phyloP scores from a whole-genome alignment of 2,329 filamentous ascomycete species.

The Nakataea oryzae region DNA sequence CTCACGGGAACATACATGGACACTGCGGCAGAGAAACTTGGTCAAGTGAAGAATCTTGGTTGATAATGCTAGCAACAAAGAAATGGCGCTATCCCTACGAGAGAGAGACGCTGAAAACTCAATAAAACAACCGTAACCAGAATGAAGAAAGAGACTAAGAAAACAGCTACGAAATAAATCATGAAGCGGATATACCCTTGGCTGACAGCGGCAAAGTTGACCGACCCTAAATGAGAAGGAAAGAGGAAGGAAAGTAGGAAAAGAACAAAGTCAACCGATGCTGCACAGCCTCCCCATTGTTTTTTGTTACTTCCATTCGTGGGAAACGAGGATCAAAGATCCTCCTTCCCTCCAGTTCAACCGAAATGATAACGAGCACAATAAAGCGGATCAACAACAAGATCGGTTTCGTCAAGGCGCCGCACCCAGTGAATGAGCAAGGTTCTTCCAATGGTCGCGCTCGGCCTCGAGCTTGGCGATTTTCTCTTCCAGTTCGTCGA shows the following conservation, averaged over 20 bases:
- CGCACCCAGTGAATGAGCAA: slow-evolving; percentile 22
- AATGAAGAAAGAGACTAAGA: neutral
- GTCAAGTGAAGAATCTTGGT: neutral
- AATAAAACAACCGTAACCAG: neutral
- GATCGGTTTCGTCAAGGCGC: slow-evolving; percentile 22
- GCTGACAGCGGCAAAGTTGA: neutral
- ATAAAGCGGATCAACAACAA: slow-evolving; percentile 11
- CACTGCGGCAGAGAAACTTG: neutral
- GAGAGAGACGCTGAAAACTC: neutral
- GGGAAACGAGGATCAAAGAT: neutral
- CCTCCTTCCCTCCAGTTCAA: slow-evolving; percentile 20
- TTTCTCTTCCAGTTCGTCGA: slow-evolving; percentile 63
- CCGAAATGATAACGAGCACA: slow-evolving; percentile 2
- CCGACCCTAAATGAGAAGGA: neutral
- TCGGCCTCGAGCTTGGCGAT: slow-evolving; percentile 58
- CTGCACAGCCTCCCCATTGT: neutral
- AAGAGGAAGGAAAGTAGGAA: neutral
- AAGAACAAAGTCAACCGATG: neutral
- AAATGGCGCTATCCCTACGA: neutral
- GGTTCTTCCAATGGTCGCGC: slow-evolving; percentile 54
- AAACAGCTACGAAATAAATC: neutral
- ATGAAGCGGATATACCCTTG: neutral
- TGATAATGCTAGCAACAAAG: neutral
- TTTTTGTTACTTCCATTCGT: neutral
- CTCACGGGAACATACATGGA: neutral